Evolutionary conservation across 306 rosid genomes (phyloP), one percentile per base, ranked within the genome.

Genomic region (Malus orientalis): DNA sequence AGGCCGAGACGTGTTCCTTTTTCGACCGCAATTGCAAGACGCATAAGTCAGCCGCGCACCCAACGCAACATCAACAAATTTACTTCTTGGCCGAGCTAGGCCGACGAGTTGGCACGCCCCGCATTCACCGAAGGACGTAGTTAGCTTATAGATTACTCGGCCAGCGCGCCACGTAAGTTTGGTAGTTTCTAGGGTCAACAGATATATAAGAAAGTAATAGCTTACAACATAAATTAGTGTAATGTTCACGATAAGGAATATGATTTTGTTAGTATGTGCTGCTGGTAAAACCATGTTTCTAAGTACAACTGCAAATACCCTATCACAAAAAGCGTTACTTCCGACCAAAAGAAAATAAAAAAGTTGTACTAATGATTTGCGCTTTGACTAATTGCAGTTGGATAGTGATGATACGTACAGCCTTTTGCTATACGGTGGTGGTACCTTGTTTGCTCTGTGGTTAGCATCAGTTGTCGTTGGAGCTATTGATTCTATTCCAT

Each of bases 401-500:
- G 91, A 92, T 66, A 19, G 81, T 71, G 80, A 72, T 40, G 93
- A 88, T 70, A 23, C 88, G 1, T 82, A 76, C 36, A 30, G 83
- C 7, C 1, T 82, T 74, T 66, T 77, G 76, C 65, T 96, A 40
- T 91, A 84, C 23, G 94, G 93, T 45, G 80, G 83, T 8, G 85
- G 90, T 67, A 85, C 87, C 29, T 18, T 88, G 38, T 76, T 74
- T 54, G 72, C 85, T 40, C 47, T 92, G 74, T 96, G 98, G 98
- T 69, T 96, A 33, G 71, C 83, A 67, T 87, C 99, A 6, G 97
- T 91, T 2, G 19, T 96, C 55, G 75, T 96, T 69, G 86, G 97
- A 51, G 88, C 99, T 61, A 84, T 96, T 67, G 99, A 96, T 80
- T 79, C 97, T 67, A 85, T 96, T 61, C 99, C 99, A 22, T 11